Percentiles rank a stretch among this genome's conserved stretches.
phyloP scores from a whole-genome alignment of 192 early-diverging fungal species.

The Coemansia sp. region DNA sequence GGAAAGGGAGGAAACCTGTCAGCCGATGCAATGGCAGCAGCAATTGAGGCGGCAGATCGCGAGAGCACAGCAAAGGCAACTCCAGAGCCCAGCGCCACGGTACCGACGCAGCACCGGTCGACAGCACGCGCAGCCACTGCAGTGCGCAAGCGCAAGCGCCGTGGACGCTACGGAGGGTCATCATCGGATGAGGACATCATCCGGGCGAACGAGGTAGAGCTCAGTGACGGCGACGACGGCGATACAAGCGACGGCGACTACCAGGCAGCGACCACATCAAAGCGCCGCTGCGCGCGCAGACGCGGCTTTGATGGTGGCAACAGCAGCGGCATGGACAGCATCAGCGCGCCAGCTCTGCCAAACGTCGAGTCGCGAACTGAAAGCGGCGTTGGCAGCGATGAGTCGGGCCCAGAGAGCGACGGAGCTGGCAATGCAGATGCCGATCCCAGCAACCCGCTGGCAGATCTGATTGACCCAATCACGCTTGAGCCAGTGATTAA shows the following conservation, averaged over 20 bases:
- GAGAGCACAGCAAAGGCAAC: slow-evolving; percentile 4
- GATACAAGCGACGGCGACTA: slow-evolving; percentile 45
- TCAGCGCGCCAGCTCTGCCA: slow-evolving; percentile 37
- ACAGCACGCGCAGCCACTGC: slow-evolving; percentile 21
- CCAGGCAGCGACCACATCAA: slow-evolving; percentile 21
- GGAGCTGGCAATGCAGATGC: slow-evolving; percentile 14
- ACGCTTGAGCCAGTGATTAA: slow-evolving; percentile 86
- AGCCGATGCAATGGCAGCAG: slow-evolving; percentile 14
- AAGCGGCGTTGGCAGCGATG: slow-evolving; percentile 63
- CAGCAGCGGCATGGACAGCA: slow-evolving; percentile 49
- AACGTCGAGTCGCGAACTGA: slow-evolving; percentile 55
- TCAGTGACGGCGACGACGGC: slow-evolving; percentile 36
- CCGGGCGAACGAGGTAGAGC: slow-evolving; percentile 54
- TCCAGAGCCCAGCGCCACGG: background rate
- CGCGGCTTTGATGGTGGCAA: slow-evolving; percentile 44
- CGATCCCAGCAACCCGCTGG: slow-evolving; percentile 76
- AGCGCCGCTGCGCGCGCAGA: slow-evolving; percentile 36
- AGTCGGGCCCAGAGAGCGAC: slow-evolving; percentile 59
- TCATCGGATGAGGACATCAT: slow-evolving; percentile 54
- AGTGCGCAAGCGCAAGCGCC: slow-evolving; percentile 51
- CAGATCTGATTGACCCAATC: slow-evolving; percentile 92
- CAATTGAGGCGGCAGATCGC: slow-evolving; percentile 26
- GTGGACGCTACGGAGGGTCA: slow-evolving; percentile 28
- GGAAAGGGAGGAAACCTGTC: slow-evolving; percentile 15
- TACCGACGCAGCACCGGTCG: slow-evolving; percentile 8